These are phyloP conservation scores for Tricholoma furcatifolium DNA, from an alignment of 768 basidiomycete genomes.

Conservation along the genomic window DNA sequence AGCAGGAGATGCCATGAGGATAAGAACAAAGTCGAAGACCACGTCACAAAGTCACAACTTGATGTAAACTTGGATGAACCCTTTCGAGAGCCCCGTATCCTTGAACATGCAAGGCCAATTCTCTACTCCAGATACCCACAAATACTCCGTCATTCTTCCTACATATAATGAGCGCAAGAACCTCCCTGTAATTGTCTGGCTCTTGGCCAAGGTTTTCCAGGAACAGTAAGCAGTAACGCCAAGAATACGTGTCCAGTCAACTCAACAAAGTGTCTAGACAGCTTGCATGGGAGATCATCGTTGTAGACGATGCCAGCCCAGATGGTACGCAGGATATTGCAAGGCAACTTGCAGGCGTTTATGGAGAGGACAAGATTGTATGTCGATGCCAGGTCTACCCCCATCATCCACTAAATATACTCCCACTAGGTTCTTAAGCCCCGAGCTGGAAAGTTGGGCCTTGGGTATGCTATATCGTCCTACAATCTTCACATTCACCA, in stretches of 20 bases:
- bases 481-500: background rate
- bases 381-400: constrained; percentile 19
- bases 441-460: constrained; percentile 86
- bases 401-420: constrained; percentile 4
- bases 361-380: constrained; percentile 85
- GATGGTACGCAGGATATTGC: constrained; percentile 93
- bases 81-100: constrained; percentile 56
- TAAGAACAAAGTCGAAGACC: constrained; percentile 1
- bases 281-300: constrained; percentile 83
- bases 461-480: constrained; percentile 56
- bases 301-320: constrained; percentile 91
- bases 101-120: constrained; percentile 67
- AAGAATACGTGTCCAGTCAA: background rate
- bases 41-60: constrained; percentile 17
- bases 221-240: constrained; percentile 57
- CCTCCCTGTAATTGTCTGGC: constrained; percentile 84
- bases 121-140: constrained; percentile 55
- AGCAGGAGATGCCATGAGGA: constrained; percentile 8
- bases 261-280: constrained; percentile 38
- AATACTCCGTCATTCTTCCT: constrained; percentile 90
- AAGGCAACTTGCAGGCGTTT: constrained; percentile 68
- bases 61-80: constrained; percentile 50
- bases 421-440: constrained; percentile 69
- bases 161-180: constrained; percentile 96
- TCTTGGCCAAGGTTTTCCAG: constrained; percentile 73